Evolutionary conservation across 257 asterid genomes (phyloP).

Genomic region (Solanum dulcamara): DNA sequence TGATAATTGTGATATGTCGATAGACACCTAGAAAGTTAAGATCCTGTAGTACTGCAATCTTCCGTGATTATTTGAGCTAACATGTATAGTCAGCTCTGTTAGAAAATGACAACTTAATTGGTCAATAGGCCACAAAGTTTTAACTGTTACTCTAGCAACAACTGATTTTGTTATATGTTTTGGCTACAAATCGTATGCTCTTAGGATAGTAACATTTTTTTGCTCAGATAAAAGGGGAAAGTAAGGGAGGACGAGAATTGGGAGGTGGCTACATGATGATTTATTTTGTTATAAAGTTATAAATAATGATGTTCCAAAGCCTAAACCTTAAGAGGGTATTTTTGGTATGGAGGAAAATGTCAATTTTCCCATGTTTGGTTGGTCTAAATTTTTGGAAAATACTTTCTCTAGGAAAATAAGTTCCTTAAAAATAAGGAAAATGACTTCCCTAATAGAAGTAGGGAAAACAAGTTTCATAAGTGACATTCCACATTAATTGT

Average conservation of each 20-base stretch:
- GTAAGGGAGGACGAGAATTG: not conserved
- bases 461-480: not conserved
- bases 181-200: not conserved
- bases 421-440: not conserved
- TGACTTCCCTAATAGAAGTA: not conserved
- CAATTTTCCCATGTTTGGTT: not conserved
- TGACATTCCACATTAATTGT: not conserved
- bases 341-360: not conserved
- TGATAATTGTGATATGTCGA: conserved; percentile 3
- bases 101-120: not conserved
- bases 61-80: not conserved
- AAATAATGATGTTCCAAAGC: not conserved
- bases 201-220: not conserved
- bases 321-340: not conserved
- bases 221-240: not conserved
- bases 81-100: not conserved
- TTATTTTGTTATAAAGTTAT: not conserved
- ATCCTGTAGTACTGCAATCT: not conserved
- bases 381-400: not conserved
- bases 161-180: not conserved
- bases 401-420: not conserved
- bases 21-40: not conserved
- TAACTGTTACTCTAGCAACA: not conserved
- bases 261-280: not conserved
- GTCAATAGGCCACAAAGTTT: not conserved